Percentiles rank a stretch among this genome's conserved stretches.
Evolutionary conservation across 805 yeast species (phyloP).

Genomic region (Lipomyces oligophaga): DNA sequence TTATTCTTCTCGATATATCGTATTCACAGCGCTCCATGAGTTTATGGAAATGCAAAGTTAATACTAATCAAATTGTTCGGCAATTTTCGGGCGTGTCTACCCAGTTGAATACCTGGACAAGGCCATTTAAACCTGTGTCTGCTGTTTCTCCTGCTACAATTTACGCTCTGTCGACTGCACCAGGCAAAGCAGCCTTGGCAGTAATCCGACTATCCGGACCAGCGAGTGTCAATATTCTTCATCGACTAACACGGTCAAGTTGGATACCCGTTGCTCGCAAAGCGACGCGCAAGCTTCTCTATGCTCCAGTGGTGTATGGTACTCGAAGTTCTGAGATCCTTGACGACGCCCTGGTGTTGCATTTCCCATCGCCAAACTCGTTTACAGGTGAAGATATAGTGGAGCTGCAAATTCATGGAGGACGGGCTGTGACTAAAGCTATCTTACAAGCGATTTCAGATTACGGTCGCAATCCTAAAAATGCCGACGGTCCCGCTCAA

Average conservation of each 20-base stretch:
- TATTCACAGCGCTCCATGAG: too few species aligned
- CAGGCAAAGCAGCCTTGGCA: slow-evolving; percentile 79
- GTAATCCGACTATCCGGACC: slow-evolving; percentile 82
- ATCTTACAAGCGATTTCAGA: slow-evolving; percentile 57
- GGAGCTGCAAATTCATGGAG: slow-evolving; percentile 93
- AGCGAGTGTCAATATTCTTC: slow-evolving; percentile 43
- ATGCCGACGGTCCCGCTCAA: slow-evolving; percentile 6
- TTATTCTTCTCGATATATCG: too few species aligned
- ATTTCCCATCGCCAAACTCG: slow-evolving; percentile 67
- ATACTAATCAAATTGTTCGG: too few species aligned
- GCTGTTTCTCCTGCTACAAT: slow-evolving; percentile 53
- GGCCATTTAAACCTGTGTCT: too few species aligned
- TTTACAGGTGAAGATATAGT: slow-evolving; percentile 90
- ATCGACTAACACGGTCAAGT: slow-evolving; percentile 12
- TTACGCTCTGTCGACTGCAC: slow-evolving; percentile 84
- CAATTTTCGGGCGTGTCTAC: too few species aligned
- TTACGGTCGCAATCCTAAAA: too few species aligned
- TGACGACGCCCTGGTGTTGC: slow-evolving; percentile 73
- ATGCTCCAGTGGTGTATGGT: slow-evolving; percentile 14
- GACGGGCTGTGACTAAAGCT: slow-evolving; percentile 72
- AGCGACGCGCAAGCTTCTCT: slow-evolving; percentile 14
- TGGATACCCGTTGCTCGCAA: slow-evolving; percentile 12
- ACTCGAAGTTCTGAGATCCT: slow-evolving; percentile 40
- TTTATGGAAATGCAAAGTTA: too few species aligned
- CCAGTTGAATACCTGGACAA: too few species aligned